phyloP scores from a whole-genome alignment of 192 early-diverging fungal genomes.

The Rhizophlyctis rosea region DNA sequence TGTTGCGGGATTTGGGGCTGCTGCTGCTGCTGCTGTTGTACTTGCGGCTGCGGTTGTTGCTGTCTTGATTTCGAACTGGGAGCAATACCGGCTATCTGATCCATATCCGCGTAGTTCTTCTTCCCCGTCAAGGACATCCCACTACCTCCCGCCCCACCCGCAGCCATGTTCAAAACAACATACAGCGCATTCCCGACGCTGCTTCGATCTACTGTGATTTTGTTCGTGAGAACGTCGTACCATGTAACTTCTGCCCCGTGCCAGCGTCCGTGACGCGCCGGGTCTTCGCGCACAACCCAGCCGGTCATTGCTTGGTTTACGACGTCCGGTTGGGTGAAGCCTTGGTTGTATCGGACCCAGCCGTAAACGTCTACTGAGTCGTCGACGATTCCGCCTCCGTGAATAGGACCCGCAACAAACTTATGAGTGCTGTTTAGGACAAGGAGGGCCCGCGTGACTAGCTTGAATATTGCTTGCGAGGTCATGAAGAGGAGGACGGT shows the following conservation, averaged over 20 bases:
- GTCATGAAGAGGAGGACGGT: slow-evolving; percentile 54
- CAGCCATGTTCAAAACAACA: slow-evolving; percentile 48
- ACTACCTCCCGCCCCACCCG: slow-evolving; percentile 25
- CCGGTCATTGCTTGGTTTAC: slow-evolving; percentile 42
- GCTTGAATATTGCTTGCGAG: slow-evolving; percentile 36
- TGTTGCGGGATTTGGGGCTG: slow-evolving; percentile 42
- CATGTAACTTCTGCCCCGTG: slow-evolving; percentile 54
- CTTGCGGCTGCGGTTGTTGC: slow-evolving; percentile 45
- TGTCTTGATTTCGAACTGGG: slow-evolving; percentile 27
- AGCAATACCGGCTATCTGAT: slow-evolving; percentile 14
- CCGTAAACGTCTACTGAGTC: slow-evolving; percentile 39
- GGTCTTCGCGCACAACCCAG: slow-evolving; percentile 51
- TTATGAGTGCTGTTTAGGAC: slow-evolving; percentile 42
- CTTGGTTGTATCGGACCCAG: slow-evolving; percentile 48
- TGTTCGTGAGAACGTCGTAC: slow-evolving; percentile 54
- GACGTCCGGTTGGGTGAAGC: slow-evolving; percentile 46
- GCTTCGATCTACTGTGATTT: slow-evolving; percentile 54
- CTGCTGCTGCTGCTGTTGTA: slow-evolving; percentile 41
- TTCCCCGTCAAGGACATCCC: slow-evolving; percentile 33
- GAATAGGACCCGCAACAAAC: slow-evolving; percentile 44
- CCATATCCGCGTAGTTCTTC: slow-evolving; percentile 40
- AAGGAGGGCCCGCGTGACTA: slow-evolving; percentile 39
- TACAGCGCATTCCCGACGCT: slow-evolving; percentile 55
- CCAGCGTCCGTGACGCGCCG: slow-evolving; percentile 44
- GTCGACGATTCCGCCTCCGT: slow-evolving; percentile 27